Conservation (phyloP, 2,329 filamentous ascomycete species). For the Microsporum ferrugineum region DNA sequence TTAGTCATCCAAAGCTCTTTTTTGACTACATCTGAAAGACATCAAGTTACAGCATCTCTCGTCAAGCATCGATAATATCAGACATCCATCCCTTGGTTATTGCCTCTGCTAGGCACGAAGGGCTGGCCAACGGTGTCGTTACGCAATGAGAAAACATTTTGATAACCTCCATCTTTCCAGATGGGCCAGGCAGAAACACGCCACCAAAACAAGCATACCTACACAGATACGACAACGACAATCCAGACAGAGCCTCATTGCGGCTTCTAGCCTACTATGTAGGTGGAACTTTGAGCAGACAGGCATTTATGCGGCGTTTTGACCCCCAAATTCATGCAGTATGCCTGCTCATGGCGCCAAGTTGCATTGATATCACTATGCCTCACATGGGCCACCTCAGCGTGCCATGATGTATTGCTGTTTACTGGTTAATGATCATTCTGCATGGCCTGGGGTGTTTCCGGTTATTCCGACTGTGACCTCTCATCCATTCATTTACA, state of each 20-base stretch:
- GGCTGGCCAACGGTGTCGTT: too few relatives aligned
- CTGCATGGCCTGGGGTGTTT: not conserved
- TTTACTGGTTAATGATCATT: too few relatives aligned
- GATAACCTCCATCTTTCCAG: too few relatives aligned
- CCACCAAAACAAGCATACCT: not conserved
- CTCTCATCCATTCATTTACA: not conserved
- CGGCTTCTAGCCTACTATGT: not conserved
- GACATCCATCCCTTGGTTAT: too few relatives aligned
- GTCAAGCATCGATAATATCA: too few relatives aligned
- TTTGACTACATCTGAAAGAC: too few relatives aligned
- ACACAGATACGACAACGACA: not conserved
- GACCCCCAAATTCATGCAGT: not conserved
- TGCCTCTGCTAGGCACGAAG: too few relatives aligned
- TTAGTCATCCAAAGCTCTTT: not conserved
- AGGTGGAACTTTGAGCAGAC: not conserved
- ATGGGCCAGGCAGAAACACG: too few relatives aligned
- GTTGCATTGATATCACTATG: not conserved
- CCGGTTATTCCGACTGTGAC: not conserved
- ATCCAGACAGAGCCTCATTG: not conserved
- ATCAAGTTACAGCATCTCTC: too few relatives aligned
- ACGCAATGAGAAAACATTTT: too few relatives aligned
- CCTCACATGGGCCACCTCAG: not conserved
- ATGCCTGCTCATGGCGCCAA: not conserved
- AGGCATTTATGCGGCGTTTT: not conserved
- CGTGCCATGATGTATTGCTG: too few relatives aligned